phyloP scores from a whole-genome alignment of 305 asterid species.

The Plantago coronopus region DNA sequence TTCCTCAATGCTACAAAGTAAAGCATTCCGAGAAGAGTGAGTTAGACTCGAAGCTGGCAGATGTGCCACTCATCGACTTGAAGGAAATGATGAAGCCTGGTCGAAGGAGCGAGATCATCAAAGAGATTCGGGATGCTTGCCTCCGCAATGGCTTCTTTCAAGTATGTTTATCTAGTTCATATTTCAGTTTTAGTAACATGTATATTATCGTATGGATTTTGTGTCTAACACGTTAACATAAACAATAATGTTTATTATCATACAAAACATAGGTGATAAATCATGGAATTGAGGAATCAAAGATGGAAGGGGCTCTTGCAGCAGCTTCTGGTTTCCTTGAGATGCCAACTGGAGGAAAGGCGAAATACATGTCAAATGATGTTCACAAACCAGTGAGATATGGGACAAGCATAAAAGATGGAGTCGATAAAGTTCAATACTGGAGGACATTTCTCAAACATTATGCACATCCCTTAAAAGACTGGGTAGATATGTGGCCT shows the following conservation, averaged over 20 bases:
- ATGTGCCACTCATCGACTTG: constrained; percentile 30
- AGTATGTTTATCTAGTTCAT: constrained; percentile 18
- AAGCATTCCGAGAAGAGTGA: constrained; percentile 13
- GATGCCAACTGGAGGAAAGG: constrained; percentile 31
- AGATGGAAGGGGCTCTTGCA: constrained; percentile 33
- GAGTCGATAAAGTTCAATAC: constrained; percentile 29
- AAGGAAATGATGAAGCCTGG: constrained; percentile 21
- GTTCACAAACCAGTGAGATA: constrained; percentile 33
- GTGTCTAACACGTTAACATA: neutral
- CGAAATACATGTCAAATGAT: constrained; percentile 33
- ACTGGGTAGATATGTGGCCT: constrained; percentile 44
- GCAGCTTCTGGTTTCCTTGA: constrained; percentile 33
- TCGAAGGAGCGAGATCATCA: constrained; percentile 14
- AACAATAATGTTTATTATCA: neutral
- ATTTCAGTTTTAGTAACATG: neutral
- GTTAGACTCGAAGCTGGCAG: neutral
- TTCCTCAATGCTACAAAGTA: constrained; percentile 32
- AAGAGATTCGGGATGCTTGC: constrained; percentile 36
- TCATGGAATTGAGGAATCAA: constrained; percentile 35
- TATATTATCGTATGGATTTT: too few species aligned
- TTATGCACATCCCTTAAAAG: constrained; percentile 39
- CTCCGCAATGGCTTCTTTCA: constrained; percentile 34
- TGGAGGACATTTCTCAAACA: constrained; percentile 49
- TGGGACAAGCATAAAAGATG: constrained; percentile 35
- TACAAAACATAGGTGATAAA: constrained; percentile 27